Percentiles rank a stretch among this genome's conserved stretches.
Conservation (phyloP, 139 green algal species). For the Ettlia oleoabundans region DNA sequence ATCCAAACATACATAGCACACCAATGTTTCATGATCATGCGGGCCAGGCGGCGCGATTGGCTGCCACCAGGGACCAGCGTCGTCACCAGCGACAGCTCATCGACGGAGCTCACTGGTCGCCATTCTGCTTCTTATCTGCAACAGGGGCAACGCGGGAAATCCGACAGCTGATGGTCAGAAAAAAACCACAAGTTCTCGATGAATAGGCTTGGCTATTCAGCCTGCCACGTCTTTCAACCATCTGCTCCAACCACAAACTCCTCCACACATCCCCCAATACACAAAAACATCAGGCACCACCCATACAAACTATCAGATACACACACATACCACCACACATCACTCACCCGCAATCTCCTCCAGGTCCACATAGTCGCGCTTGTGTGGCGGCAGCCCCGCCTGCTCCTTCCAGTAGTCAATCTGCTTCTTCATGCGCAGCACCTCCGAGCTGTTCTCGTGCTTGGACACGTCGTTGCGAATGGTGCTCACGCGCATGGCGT, state of each 20-base stretch:
- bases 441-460: slow-evolving; percentile 88
- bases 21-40: no score
- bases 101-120: neutral
- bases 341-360: slow-evolving; percentile 31
- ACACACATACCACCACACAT: no score
- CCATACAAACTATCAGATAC: neutral
- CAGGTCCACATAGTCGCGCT: slow-evolving; percentile 60
- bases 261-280: neutral
- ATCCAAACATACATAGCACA: no score
- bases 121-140: slow-evolving; percentile 35
- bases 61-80: neutral
- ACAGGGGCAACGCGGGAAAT: neutral
- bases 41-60: neutral
- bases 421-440: slow-evolving; percentile 79
- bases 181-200: neutral
- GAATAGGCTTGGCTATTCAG: no score
- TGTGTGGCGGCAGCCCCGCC: slow-evolving; percentile 79
- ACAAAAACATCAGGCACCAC: neutral
- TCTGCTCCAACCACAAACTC: neutral
- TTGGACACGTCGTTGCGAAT: slow-evolving; percentile 93
- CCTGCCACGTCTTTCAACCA: neutral
- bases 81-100: neutral
- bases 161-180: neutral
- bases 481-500: slow-evolving; percentile 91
- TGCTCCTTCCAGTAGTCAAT: slow-evolving; percentile 96